Evolutionary conservation across 2,329 filamentous ascomycete species (phyloP).

Genomic region (Tolypocladium ophioglossoides): DNA sequence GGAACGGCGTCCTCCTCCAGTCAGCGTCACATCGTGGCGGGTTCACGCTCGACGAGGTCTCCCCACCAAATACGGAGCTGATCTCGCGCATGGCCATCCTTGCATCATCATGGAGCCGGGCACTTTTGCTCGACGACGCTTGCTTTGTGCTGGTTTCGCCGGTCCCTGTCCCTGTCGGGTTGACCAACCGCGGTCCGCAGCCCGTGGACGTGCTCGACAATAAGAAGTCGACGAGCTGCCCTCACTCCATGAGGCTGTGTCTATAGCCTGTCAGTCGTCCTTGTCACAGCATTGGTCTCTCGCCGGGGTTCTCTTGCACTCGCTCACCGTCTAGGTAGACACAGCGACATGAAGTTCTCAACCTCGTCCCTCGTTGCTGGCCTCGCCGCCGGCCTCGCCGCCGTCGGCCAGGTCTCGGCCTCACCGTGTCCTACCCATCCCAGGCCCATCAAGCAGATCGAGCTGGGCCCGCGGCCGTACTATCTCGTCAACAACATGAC

Average conservation of each 20-base stretch:
- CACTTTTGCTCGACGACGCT: not conserved
- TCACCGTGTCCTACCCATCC: conserved; percentile 13
- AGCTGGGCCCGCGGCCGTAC: conserved; percentile 53
- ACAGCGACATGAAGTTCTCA: conserved; percentile 13
- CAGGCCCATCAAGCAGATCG: conserved; percentile 35
- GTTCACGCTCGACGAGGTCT: not conserved
- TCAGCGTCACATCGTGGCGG: not conserved
- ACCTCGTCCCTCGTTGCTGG: conserved; percentile 17
- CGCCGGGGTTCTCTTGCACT: too few relatives aligned
- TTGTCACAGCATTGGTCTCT: not conserved
- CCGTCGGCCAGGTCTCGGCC: conserved; percentile 14
- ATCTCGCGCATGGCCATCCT: not conserved
- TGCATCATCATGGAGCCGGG: not conserved
- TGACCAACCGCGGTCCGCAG: not conserved
- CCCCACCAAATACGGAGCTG: not conserved
- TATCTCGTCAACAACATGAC: conserved; percentile 55
- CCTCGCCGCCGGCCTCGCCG: conserved; percentile 21
- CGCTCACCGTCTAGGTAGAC: not conserved
- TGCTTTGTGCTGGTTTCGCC: not conserved
- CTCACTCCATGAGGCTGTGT: too few relatives aligned
- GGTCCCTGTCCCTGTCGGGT: too few relatives aligned
- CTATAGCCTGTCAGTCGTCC: not conserved
- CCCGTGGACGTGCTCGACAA: not conserved
- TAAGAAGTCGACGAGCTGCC: not conserved
- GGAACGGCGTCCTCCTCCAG: not conserved